These are phyloP conservation scores for Patellifolia procumbens DNA, from an alignment of 179 eudicot species.

Conservation along the genomic window DNA sequence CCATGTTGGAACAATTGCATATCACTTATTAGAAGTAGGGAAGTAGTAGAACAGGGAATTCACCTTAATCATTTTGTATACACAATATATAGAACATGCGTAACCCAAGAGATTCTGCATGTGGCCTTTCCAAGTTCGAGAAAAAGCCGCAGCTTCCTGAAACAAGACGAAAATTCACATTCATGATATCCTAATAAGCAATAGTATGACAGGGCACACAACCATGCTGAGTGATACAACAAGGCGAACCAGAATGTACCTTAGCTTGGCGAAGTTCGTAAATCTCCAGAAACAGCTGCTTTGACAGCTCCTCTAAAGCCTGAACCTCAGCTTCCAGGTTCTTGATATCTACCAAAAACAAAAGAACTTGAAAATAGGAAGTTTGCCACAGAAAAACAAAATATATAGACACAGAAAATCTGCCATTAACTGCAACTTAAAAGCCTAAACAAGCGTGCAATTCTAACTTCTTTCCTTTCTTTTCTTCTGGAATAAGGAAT, in stretches of 20 bases:
- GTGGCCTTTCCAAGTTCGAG: conserved; percentile 99
- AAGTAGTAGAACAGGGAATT: background rate
- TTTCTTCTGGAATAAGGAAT: background rate
- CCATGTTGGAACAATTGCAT: background rate
- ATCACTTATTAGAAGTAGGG: background rate
- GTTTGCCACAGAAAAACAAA: background rate
- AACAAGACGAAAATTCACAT: conserved; percentile 21
- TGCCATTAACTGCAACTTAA: background rate
- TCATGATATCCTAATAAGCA: conserved; percentile 12
- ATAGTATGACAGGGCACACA: background rate
- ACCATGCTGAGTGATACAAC: conserved; percentile 4
- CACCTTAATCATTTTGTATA: conserved; percentile 97
- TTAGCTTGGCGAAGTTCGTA: conserved; percentile 99
- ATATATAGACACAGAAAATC: background rate
- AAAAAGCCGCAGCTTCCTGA: conserved; percentile 97
- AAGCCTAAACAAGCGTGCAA: background rate
- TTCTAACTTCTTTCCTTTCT: background rate
- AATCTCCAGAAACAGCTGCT: conserved; percentile 89
- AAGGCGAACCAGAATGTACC: conserved; percentile 40
- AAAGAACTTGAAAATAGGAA: background rate
- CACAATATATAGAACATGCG: conserved; percentile 94
- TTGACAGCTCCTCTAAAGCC: conserved; percentile 93
- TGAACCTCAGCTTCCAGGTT: conserved; percentile 85
- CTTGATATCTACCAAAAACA: conserved; percentile 56
- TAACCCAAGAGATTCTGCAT: conserved; percentile 95